phyloP scores from a whole-genome alignment of 2,329 filamentous ascomycete genomes.

The Aspergillus glaucus region DNA sequence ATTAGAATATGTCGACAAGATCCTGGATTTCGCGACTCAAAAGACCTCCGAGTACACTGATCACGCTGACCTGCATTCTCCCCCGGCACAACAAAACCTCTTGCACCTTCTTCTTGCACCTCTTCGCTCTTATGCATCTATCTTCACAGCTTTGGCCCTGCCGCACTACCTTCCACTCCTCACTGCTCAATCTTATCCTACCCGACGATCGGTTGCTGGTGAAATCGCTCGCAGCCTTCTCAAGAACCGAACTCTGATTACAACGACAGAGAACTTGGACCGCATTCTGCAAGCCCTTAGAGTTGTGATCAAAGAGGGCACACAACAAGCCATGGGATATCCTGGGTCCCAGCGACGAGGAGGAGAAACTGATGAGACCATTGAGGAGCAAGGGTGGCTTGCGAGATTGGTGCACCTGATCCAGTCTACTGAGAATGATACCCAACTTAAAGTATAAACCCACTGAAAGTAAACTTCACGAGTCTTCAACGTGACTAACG shows the following conservation, averaged over 20 bases:
- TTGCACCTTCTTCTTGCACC: slow-evolving; percentile 86
- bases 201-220: slow-evolving; percentile 80
- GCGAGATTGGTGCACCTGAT: slow-evolving; percentile 88
- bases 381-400: slow-evolving; percentile 97
- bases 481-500: slow-evolving; percentile 8
- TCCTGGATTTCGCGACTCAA: slow-evolving; percentile 77
- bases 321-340: slow-evolving; percentile 76
- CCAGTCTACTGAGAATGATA: slow-evolving; percentile 77
- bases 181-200: slow-evolving; percentile 87
- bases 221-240: slow-evolving; percentile 81
- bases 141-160: slow-evolving; percentile 92
- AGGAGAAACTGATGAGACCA: slow-evolving; percentile 88
- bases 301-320: slow-evolving; percentile 89
- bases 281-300: slow-evolving; percentile 82
- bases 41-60: slow-evolving; percentile 87
- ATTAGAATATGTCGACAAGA: slow-evolving; percentile 91
- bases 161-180: slow-evolving; percentile 87
- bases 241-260: slow-evolving; percentile 72
- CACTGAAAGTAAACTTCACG: not conserved
- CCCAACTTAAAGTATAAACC: slow-evolving; percentile 66
- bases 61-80: slow-evolving; percentile 89
- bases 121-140: slow-evolving; percentile 79
- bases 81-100: slow-evolving; percentile 79
- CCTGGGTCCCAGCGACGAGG: slow-evolving; percentile 69
- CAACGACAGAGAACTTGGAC: slow-evolving; percentile 71